Percentiles rank a stretch among this genome's conserved stretches.
Evolutionary conservation across 352 stramenopile genomes (phyloP).

Genomic region (Phytophthora tubulina): DNA sequence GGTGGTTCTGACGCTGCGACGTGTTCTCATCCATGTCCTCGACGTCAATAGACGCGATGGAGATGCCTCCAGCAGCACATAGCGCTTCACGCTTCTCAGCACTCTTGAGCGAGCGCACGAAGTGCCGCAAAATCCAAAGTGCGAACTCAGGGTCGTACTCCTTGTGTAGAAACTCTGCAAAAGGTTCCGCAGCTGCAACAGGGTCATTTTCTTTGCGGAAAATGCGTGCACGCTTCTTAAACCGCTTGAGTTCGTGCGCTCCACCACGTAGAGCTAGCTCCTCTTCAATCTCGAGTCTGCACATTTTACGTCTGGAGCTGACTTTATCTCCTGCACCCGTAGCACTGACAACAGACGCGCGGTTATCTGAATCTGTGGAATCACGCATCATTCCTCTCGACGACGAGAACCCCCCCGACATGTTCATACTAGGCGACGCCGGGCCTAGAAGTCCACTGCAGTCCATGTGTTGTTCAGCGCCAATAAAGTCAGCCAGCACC

Average conservation of each 20-base stretch:
- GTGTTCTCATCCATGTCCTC: slow-evolving; percentile 31
- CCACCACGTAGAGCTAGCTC: slow-evolving; percentile 58
- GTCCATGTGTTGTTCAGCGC: slow-evolving; percentile 57
- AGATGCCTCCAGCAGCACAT: slow-evolving; percentile 42
- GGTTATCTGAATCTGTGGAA: slow-evolving; percentile 43
- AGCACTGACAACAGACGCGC: slow-evolving; percentile 31
- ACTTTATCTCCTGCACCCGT: slow-evolving; percentile 29
- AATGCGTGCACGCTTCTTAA: slow-evolving; percentile 71
- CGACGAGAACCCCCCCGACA: slow-evolving; percentile 38
- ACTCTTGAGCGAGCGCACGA: slow-evolving; percentile 63
- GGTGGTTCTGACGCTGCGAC: slow-evolving; percentile 26
- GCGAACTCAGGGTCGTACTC: slow-evolving; percentile 68
- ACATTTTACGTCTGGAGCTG: slow-evolving; percentile 49
- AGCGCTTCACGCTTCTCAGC: slow-evolving; percentile 65
- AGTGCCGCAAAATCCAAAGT: slow-evolving; percentile 63
- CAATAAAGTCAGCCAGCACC: slow-evolving; percentile 75
- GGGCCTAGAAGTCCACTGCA: slow-evolving; percentile 40
- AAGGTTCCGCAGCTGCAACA: slow-evolving; percentile 48
- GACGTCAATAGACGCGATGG: slow-evolving; percentile 29
- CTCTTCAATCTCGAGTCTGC: slow-evolving; percentile 78
- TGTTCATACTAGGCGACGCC: slow-evolving; percentile 34
- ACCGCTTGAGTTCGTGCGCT: slow-evolving; percentile 66
- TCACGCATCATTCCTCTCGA: slow-evolving; percentile 34
- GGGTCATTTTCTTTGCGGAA: slow-evolving; percentile 83
- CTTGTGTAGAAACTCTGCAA: slow-evolving; percentile 63